Base-by-base conservation (phyloP, 495 filamentous ascomycete genomes). In the Neurospora sp. region DNA sequence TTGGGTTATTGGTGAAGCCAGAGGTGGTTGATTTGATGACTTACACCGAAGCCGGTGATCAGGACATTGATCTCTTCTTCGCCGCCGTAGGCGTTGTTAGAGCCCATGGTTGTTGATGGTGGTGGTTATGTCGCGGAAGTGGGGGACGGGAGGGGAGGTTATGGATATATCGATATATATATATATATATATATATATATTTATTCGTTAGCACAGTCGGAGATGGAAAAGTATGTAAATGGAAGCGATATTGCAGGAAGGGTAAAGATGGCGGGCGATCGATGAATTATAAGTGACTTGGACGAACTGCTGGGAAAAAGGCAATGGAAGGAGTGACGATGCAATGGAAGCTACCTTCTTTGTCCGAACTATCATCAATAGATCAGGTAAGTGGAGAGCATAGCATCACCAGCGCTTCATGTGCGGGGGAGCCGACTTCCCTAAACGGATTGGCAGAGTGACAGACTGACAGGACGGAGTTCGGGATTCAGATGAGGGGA, bases 1-100 rank as follows among this genome's bases (percentile, higher is more conserved):
- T 20, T n/a, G 5, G 5, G 62, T 9, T 38, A 16, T 41, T 14
- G 40, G 18, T n/a, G 42, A n/a, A 44, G 18, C 7, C 10, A 31
- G 23, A 49, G 39, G 40, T 39, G 37, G 66, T 62, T 20, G 39
- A 6, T 3, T 71, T 1, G 31, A 39, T 18, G 49, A 84, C 90
- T 80, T 85, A 93, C 92, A 49, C 87, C 89, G 76, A 93, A 94
- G 39, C 92, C 92, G 18, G 91, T 93, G 73, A 94, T 86, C 60
- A 93, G 80, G 49, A 94, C 90, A 27, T 85, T 91, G 76, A 93
- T 80, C 77, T 91, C 88, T 40, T 87, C 81, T 49, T 83, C 70
- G 40, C 69, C 35, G 7, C 66, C 73, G 66, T 76, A 76, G 46
- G 66, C 40, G 70, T 74, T 76, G 18, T 78, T 75, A n/a, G 84